phyloP scores from a whole-genome alignment of 2,329 filamentous ascomycete genomes.

The Fusarium dlaminii region DNA sequence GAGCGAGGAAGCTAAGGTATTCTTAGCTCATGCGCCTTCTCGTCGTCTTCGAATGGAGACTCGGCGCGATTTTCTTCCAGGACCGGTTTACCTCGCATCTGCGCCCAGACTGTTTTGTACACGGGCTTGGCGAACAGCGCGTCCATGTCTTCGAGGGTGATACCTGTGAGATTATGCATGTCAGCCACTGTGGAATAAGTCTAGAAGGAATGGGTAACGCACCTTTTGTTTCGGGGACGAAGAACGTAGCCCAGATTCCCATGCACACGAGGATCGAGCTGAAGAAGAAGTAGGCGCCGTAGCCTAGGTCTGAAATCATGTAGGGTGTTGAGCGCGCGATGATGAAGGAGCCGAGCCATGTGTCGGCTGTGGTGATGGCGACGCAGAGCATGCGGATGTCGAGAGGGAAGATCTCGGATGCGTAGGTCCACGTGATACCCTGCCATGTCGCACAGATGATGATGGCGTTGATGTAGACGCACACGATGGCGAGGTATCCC shows the following conservation, averaged over 20 bases:
- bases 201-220: neutral
- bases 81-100: constrained; percentile 32
- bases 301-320: constrained; percentile 54
- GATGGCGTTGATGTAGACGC: constrained; percentile 55
- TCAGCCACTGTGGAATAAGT: constrained; percentile 2
- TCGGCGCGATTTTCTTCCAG: constrained; percentile 33
- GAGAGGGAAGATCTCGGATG: constrained; percentile 57
- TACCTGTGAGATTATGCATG: constrained; percentile 28
- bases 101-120: constrained; percentile 47
- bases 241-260: constrained; percentile 59
- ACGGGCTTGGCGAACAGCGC: constrained; percentile 44
- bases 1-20: constrained; percentile 22
- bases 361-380: constrained; percentile 48
- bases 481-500: constrained; percentile 57
- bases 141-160: constrained; percentile 61
- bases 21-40: constrained; percentile 33
- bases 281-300: constrained; percentile 65
- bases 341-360: constrained; percentile 53
- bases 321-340: constrained; percentile 52
- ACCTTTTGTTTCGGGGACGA: constrained; percentile 63
- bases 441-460: constrained; percentile 55
- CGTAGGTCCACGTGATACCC: constrained; percentile 56
- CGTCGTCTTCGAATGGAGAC: constrained; percentile 35
- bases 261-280: constrained; percentile 55
- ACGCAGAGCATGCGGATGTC: constrained; percentile 50